A percentile compares a stretch with the other conserved stretches of the same genome.
phyloP scores from a whole-genome alignment of 1,284 basidiomycete genomes.

The Ceratobasidium sp. region DNA sequence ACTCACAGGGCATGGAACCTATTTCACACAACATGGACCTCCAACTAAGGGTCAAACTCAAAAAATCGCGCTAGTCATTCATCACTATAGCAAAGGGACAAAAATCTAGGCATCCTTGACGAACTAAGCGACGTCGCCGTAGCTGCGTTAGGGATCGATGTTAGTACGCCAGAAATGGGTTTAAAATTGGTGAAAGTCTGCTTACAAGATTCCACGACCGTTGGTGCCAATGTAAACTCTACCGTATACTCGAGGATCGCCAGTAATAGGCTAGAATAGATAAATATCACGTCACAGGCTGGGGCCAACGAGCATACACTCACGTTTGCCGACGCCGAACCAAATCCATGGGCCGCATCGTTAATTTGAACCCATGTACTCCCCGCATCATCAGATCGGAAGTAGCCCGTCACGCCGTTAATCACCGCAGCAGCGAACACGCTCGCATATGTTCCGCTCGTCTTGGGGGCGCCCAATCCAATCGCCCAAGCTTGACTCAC shows the following conservation, averaged over 20 bases:
- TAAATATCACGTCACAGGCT: constrained; percentile 57
- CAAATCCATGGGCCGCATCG: constrained; percentile 70
- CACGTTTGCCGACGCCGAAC: constrained; percentile 61
- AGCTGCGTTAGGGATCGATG: not conserved
- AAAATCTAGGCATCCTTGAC: not conserved
- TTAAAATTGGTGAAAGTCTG: not conserved
- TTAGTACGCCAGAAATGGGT: not conserved
- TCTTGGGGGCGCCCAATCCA: constrained; percentile 66
- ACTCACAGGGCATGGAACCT: not conserved
- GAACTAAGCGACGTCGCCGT: constrained; percentile 28
- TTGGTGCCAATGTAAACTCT: constrained; percentile 72
- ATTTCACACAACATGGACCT: not conserved
- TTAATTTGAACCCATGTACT: constrained; percentile 69
- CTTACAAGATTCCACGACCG: constrained; percentile 72
- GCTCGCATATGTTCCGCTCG: constrained; percentile 63
- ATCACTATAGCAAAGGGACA: no score
- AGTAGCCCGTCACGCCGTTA: constrained; percentile 62
- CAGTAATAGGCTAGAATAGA: constrained; percentile 8
- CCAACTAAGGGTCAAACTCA: not conserved
- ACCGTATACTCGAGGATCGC: constrained; percentile 38
- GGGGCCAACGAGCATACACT: constrained; percentile 48
- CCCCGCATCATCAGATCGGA: constrained; percentile 68
- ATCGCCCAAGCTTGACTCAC: constrained; percentile 61
- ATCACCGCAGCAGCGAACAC: constrained; percentile 67
- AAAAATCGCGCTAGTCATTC: not conserved